Conservation (phyloP, 2,329 filamentous ascomycete species). For the Ceratocystis diversiconidia region DNA sequence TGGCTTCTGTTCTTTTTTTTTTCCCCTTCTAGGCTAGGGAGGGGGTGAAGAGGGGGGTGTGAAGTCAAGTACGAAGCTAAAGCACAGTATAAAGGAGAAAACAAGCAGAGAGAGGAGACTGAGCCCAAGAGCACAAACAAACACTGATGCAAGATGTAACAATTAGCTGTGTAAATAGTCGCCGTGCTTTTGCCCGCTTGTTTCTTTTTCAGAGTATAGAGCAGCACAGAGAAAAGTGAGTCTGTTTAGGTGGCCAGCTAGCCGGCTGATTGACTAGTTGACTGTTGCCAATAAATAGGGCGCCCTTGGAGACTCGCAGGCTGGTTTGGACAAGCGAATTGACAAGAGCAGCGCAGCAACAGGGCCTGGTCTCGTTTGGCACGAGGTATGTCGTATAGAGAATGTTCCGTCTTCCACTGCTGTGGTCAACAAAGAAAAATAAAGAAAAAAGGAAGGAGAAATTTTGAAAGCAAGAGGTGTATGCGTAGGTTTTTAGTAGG, state of each 20-base stretch:
- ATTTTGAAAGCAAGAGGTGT: background rate
- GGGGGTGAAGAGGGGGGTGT: background rate
- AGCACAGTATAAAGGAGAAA: background rate
- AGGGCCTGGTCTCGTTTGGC: background rate
- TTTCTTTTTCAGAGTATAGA: too few relatives aligned
- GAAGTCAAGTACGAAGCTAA: background rate
- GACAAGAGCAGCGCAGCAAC: background rate
- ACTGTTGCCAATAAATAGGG: background rate
- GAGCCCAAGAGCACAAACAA: background rate
- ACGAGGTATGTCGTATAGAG: background rate
- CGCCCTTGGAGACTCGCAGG: background rate
- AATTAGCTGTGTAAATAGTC: too few relatives aligned
- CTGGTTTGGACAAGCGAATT: background rate
- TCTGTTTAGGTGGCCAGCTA: too few relatives aligned
- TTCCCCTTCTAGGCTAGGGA: background rate
- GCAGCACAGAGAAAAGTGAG: too few relatives aligned
- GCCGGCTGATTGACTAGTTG: too few relatives aligned
- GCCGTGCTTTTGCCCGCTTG: too few relatives aligned
- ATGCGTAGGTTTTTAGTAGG: background rate
- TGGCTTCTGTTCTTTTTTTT: background rate
- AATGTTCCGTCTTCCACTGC: background rate
- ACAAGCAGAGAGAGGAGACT: background rate
- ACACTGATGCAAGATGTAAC: too few relatives aligned
- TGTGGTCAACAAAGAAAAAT: background rate
- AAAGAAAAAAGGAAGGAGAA: background rate